phyloP scores from a whole-genome alignment of 306 rosid species.

The Coriaria nepalensis region DNA sequence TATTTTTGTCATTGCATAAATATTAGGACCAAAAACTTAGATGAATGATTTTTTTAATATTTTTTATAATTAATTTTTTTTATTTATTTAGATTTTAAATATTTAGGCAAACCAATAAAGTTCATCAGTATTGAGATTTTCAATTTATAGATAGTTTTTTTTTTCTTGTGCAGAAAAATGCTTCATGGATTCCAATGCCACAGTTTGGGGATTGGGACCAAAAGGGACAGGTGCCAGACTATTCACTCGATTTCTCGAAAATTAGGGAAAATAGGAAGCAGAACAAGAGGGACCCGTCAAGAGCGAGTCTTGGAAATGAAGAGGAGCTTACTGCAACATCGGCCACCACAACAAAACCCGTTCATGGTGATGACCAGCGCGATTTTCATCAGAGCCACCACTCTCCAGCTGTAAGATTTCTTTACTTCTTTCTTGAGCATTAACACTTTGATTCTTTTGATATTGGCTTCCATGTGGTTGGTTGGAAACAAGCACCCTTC shows the following conservation, averaged over 20 bases:
- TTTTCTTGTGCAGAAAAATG: constrained; percentile 38
- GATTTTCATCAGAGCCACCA: constrained; percentile 40
- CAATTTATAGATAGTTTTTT: background rate
- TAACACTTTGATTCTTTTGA: constrained; percentile 3
- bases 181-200: constrained; percentile 83
- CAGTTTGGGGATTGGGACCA: constrained; percentile 99
- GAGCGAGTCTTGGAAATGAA: constrained; percentile 94
- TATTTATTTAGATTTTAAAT: background rate
- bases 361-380: constrained; percentile 30
- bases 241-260: constrained; percentile 90
- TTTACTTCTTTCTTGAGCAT: constrained; percentile 5
- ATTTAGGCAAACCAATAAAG: background rate
- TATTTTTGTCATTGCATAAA: too few relatives aligned
- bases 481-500: background rate
- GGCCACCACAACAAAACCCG: constrained; percentile 23
- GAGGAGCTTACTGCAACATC: constrained; percentile 59
- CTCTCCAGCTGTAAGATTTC: constrained; percentile 73
- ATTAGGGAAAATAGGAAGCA: constrained; percentile 91
- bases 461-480: background rate
- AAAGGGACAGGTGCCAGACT: constrained; percentile 76
- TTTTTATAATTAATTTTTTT: too few relatives aligned
- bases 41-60: too few relatives aligned
- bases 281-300: constrained; percentile 69
- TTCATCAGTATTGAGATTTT: constrained; percentile 1
- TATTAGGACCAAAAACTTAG: too few relatives aligned